These are phyloP conservation scores for Mucor plumbeus DNA, from an alignment of 371 early-diverging fungal genomes.

Conservation along the genomic window DNA sequence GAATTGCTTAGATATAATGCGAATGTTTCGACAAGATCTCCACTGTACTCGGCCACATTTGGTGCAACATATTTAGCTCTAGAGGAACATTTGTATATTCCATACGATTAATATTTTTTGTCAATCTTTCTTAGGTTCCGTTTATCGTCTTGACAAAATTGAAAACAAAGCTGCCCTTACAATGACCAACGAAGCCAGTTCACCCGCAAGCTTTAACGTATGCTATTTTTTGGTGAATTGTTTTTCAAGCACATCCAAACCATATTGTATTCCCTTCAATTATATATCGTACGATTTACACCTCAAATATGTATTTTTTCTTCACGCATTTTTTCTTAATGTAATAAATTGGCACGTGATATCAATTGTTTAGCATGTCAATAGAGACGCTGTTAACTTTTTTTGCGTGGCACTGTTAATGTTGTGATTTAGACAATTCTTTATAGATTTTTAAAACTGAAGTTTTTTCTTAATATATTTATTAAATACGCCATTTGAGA, in stretches of 20 bases:
- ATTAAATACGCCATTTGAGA: too few relatives aligned
- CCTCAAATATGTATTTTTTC: too few relatives aligned
- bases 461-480: too few relatives aligned
- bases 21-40: constrained; percentile 7
- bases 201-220: neutral
- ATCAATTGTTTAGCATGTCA: too few relatives aligned
- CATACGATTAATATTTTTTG: neutral
- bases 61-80: constrained; percentile 8
- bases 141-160: constrained; percentile 22
- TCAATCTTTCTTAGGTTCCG: neutral
- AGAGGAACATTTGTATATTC: constrained; percentile 7
- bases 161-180: neutral
- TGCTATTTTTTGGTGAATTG: neutral
- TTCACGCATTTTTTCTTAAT: too few relatives aligned
- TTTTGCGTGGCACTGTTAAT: too few relatives aligned
- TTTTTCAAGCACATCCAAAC: neutral
- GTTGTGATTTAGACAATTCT: too few relatives aligned
- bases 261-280: too few relatives aligned
- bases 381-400: too few relatives aligned
- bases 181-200: neutral
- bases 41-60: constrained; percentile 1
- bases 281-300: too few relatives aligned
- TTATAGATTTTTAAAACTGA: too few relatives aligned
- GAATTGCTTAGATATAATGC: constrained; percentile 81
- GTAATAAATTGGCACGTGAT: too few relatives aligned